These are phyloP conservation scores for Pythium oligandrum DNA, from an alignment of 352 stramenopile species.

Conservation along the genomic window DNA sequence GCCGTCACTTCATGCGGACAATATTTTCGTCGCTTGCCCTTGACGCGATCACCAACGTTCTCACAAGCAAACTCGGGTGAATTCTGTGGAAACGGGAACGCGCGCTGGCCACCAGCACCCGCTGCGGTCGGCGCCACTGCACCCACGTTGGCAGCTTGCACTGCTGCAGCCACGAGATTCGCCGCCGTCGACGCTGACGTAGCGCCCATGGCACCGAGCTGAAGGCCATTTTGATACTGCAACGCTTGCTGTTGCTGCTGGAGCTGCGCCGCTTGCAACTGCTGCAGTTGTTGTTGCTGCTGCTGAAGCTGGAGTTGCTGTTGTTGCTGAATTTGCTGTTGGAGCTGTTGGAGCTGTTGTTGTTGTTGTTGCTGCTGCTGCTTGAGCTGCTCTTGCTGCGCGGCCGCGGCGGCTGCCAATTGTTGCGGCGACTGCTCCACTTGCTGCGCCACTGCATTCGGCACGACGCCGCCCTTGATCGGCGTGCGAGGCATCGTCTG, in stretches of 20 bases:
- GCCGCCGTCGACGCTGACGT: conserved; percentile 6
- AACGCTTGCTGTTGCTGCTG: conserved; percentile 16
- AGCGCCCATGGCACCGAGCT: not conserved
- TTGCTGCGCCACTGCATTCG: no score
- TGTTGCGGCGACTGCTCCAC: not conserved
- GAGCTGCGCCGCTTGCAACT: conserved; percentile 18
- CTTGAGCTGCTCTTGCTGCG: conserved; percentile 10
- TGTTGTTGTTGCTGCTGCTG: conserved; percentile 20
- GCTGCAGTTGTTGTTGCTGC: conserved; percentile 28
- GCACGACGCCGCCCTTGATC: no score
- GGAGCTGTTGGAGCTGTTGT: conserved; percentile 15
- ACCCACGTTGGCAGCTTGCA: conserved; percentile 3
- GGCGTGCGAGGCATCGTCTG: no score
- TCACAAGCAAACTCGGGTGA: conserved; percentile 75
- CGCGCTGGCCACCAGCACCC: conserved; percentile 20
- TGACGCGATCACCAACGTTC: conserved; percentile 80
- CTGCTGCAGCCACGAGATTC: conserved; percentile 24
- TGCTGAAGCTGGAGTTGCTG: conserved; percentile 26
- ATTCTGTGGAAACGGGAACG: conserved; percentile 62
- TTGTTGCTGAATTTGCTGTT: conserved; percentile 27
- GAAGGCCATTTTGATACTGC: conserved; percentile 13
- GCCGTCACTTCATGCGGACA: conserved; percentile 84
- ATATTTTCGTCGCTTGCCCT: conserved; percentile 79
- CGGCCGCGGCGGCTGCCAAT: not conserved
- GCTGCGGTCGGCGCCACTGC: conserved; percentile 8